These are phyloP conservation scores for Cutaneotrichosporon cavernicola DNA, from an alignment of 1,284 basidiomycete genomes.

Conservation along the genomic window DNA sequence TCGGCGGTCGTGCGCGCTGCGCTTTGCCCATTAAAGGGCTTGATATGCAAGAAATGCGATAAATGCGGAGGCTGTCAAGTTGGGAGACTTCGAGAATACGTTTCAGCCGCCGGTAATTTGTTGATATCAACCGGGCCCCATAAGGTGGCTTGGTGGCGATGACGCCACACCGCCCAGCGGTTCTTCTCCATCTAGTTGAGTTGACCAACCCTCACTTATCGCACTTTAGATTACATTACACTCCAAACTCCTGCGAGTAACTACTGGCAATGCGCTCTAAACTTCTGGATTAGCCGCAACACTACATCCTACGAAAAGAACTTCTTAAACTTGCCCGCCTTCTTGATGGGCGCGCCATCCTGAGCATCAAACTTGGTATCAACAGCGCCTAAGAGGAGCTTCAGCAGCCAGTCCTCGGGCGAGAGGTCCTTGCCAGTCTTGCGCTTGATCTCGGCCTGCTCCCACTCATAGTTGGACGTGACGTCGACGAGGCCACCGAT, in stretches of 20 bases:
- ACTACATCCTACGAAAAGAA: neutral
- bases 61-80: neutral
- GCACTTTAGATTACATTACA: neutral
- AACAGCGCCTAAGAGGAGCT: conserved; percentile 39
- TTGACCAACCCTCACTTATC: neutral
- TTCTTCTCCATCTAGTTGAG: too few species aligned
- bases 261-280: neutral
- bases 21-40: neutral
- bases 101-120: neutral
- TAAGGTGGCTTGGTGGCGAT: neutral
- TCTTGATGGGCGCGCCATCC: conserved; percentile 20
- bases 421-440: conserved; percentile 20
- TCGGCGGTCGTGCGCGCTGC: neutral
- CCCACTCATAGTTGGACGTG: conserved; percentile 18
- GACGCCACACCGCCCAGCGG: too few species aligned
- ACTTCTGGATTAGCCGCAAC: neutral
- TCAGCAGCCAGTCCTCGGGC: conserved; percentile 14
- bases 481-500: conserved; percentile 20
- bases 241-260: neutral
- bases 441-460: conserved; percentile 18
- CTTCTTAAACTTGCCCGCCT: conserved; percentile 9
- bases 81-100: neutral
- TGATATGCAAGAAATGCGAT: neutral
- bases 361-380: conserved; percentile 48
- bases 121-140: neutral